These are phyloP conservation scores for Elaeagnus macrophylla DNA, from an alignment of 306 rosid genomes.

Conservation along the genomic window DNA sequence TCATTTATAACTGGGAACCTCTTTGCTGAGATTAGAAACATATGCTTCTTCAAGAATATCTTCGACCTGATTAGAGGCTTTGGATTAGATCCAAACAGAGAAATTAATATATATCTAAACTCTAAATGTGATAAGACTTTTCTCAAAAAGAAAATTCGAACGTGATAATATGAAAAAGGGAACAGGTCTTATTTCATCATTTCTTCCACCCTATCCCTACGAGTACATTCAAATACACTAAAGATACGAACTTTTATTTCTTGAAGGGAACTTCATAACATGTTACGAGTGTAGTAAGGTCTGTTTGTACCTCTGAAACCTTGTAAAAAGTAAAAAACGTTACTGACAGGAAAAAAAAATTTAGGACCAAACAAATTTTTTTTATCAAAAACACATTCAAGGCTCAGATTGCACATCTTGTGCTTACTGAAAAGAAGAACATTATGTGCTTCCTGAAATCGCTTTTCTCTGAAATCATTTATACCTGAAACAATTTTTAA, in stretches of 20 bases:
- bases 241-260: neutral
- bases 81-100: constrained; percentile 20
- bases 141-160: neutral
- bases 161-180: neutral
- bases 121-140: neutral
- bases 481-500: too few species aligned
- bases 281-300: neutral
- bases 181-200: constrained; percentile 1
- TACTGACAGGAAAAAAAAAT: too few species aligned
- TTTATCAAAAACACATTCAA: too few species aligned
- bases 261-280: neutral
- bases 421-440: too few species aligned
- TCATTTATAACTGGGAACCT: too few species aligned
- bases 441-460: too few species aligned
- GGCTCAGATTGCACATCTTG: too few species aligned
- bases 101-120: neutral
- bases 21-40: constrained; percentile 43
- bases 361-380: too few species aligned
- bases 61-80: constrained; percentile 43
- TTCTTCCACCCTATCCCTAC: neutral
- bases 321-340: too few species aligned
- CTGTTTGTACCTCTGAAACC: neutral
- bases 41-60: constrained; percentile 53
- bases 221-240: neutral
- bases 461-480: too few species aligned